phyloP scores from a whole-genome alignment of 1,284 basidiomycete species.

The Marasmius oreades region DNA sequence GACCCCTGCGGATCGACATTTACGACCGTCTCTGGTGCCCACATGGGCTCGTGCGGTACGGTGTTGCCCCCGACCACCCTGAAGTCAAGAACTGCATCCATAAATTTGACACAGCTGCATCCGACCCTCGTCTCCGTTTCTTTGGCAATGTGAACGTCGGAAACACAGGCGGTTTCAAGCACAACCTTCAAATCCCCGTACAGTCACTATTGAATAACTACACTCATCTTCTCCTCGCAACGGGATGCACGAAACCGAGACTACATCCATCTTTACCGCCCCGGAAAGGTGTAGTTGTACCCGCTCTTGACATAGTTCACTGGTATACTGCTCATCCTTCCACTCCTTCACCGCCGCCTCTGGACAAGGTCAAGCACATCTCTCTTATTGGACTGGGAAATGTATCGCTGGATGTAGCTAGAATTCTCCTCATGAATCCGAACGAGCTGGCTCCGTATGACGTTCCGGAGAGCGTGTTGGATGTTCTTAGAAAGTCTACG shows the following conservation, averaged over 20 bases:
- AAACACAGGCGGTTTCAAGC: slow-evolving; percentile 32
- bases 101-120: slow-evolving; percentile 83
- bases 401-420: slow-evolving; percentile 91
- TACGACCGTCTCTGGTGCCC: slow-evolving; percentile 94
- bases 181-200: slow-evolving; percentile 56
- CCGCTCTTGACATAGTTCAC: slow-evolving; percentile 87
- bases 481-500: slow-evolving; percentile 57
- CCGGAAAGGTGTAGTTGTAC: slow-evolving; percentile 33
- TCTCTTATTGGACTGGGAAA: slow-evolving; percentile 95
- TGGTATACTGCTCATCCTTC: slow-evolving; percentile 97
- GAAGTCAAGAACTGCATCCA: slow-evolving; percentile 99
- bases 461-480: slow-evolving; percentile 75
- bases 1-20: slow-evolving; percentile 71
- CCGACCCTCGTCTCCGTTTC: slow-evolving; percentile 78
- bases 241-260: slow-evolving; percentile 70
- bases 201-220: slow-evolving; percentile 62
- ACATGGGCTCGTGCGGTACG: slow-evolving; percentile 93
- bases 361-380: slow-evolving; percentile 66
- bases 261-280: slow-evolving; percentile 52
- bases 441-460: slow-evolving; percentile 73
- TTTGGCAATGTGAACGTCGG: slow-evolving; percentile 91
- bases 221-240: slow-evolving; percentile 79
- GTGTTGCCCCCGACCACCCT: slow-evolving; percentile 98
- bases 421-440: slow-evolving; percentile 78
- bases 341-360: slow-evolving; percentile 49